phyloP scores from a whole-genome alignment of 768 basidiomycete species.

The Trametes maxima region DNA sequence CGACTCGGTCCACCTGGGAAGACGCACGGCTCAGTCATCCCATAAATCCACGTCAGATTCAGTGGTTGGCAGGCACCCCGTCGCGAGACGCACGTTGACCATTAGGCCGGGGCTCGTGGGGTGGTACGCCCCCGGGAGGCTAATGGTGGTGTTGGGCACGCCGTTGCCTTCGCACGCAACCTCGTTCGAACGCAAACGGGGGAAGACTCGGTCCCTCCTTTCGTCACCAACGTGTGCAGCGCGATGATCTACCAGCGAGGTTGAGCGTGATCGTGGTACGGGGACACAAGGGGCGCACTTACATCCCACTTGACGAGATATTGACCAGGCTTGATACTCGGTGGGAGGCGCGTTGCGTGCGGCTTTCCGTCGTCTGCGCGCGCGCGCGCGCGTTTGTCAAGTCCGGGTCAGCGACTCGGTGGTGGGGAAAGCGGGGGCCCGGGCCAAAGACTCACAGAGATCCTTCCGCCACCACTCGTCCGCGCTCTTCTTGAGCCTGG shows the following conservation, averaged over 20 bases:
- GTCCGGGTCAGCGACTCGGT: no score
- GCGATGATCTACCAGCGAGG: no score
- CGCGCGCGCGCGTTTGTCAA: no score
- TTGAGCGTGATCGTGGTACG: no score
- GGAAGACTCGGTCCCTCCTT: conserved; percentile 57
- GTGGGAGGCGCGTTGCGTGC: no score
- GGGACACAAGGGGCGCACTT: no score
- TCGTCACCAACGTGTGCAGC: no score
- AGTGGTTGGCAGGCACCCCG: not conserved
- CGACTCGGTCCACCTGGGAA: not conserved
- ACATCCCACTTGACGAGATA: no score
- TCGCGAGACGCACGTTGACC: conserved; percentile 32
- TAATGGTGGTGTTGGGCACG: conserved; percentile 51
- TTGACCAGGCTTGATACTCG: no score
- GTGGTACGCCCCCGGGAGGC: conserved; percentile 71
- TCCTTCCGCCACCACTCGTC: not conserved
- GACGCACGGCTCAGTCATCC: not conserved
- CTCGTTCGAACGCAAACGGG: conserved; percentile 60
- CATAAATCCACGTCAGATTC: not conserved
- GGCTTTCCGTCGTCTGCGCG: no score
- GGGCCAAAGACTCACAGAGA: not conserved
- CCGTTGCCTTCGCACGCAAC: conserved; percentile 58
- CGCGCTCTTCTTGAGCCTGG: conserved; percentile 36
- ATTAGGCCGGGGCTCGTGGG: conserved; percentile 73
- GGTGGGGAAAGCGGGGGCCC: no score